Evolutionary conservation across 305 asterid genomes (phyloP), one percentile per base, ranked within the genome.

Genomic region (Euphrasia arctica): DNA sequence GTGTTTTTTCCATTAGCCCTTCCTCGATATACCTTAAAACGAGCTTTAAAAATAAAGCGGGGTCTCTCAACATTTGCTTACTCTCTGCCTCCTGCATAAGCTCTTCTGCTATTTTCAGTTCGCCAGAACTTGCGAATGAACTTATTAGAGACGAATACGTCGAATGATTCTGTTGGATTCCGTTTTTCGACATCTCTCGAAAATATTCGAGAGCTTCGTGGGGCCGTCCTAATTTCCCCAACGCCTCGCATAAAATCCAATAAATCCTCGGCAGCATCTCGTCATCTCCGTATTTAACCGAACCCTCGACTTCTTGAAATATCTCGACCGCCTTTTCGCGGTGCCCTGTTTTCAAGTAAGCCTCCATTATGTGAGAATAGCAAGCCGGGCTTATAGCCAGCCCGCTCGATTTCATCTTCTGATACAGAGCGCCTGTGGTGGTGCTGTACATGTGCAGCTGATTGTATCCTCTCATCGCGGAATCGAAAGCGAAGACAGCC

Each of bases 401-500:
- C 25, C 77, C 81, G n/a, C 68, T 59, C 5, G 84, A 80, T 72
- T 70, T 83, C 95, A 90, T 88, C 52, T 62, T 72, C 2, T 73
- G 77, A 43, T 74, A 82, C 70, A 83, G 34, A 32, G 9, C 74
- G 67, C 75, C 31, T 5, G 9, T 5, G 1, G 84, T 75, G 58
- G 85, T 88, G 62, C 85, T 79, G 51, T 86, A 90, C 99, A 93
- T 93, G 66, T 90, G 95, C 85, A 93, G 64, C 72, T 80, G 82
- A 51, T 90, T 93, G 48, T 75, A 93, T 18, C 97, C 90, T 80
- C 75, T 93, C 95, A 93, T 84, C 4, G 97, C 94, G 28, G 74
- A 78, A 72, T 80, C 94, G 49, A 86, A 86, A 18, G 89, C 92
- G 25, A 72, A 42, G 69, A 78, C 80, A 54, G 89, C 88, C 27